A percentile compares a stretch with the other conserved stretches of the same genome.
These are phyloP conservation scores for Termitomyces sp. DNA, from an alignment of 1,284 basidiomycete species.

Conservation along the genomic window DNA sequence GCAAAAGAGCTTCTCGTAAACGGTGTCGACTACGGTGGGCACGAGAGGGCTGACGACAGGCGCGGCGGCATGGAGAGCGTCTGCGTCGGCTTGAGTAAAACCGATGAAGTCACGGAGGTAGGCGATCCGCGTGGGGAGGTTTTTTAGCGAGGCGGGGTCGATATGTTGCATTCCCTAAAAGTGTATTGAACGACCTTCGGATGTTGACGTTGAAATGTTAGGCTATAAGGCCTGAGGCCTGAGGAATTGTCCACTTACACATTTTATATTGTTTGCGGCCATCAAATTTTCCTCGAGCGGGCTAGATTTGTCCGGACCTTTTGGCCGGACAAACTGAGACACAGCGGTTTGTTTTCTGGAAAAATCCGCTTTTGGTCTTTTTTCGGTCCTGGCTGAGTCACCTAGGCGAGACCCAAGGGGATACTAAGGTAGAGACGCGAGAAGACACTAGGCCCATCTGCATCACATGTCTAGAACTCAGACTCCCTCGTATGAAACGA, in stretches of 20 bases:
- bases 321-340: neutral
- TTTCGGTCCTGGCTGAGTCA: neutral
- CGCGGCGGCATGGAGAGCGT: slow-evolving; percentile 34
- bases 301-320: neutral
- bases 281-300: neutral
- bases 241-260: no score
- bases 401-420: neutral
- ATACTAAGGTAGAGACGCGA: neutral
- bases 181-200: neutral
- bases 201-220: no score
- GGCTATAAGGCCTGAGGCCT: no score
- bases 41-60: slow-evolving; percentile 38
- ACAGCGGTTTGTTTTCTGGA: neutral
- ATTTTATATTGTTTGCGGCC: neutral
- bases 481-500: no score
- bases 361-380: neutral
- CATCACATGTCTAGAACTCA: neutral
- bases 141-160: slow-evolving; percentile 22
- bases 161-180: slow-evolving; percentile 21
- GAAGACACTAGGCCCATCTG: neutral
- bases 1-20: slow-evolving; percentile 43
- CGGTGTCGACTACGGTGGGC: slow-evolving; percentile 37
- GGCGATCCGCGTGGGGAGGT: slow-evolving; percentile 24
- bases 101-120: slow-evolving; percentile 43
- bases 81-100: slow-evolving; percentile 37